Evolutionary conservation across 768 basidiomycete species (phyloP).

Genomic region (Daedaleopsis nitida): DNA sequence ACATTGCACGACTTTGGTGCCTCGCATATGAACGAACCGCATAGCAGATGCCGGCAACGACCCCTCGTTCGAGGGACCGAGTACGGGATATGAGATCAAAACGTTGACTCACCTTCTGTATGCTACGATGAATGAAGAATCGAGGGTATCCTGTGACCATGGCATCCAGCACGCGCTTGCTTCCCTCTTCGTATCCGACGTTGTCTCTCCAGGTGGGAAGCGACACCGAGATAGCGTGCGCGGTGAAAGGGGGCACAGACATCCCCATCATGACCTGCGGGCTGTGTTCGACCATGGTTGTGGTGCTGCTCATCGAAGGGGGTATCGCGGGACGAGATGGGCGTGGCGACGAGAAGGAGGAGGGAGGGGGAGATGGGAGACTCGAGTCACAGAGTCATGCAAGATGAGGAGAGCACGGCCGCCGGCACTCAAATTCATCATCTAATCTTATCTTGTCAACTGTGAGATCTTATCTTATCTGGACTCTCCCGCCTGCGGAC

Average conservation of each 20-base stretch:
- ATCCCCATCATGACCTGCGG: constrained; percentile 41
- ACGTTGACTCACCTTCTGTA: constrained; percentile 66
- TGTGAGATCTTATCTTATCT: no score
- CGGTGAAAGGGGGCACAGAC: constrained; percentile 65
- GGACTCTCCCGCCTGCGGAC: neutral
- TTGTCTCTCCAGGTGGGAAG: constrained; percentile 92
- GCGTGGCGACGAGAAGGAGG: neutral
- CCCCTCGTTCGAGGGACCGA: neutral
- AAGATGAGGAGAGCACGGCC: neutral
- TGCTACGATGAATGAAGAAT: constrained; percentile 89
- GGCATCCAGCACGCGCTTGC: constrained; percentile 69
- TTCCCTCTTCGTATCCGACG: constrained; percentile 90
- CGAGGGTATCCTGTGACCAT: constrained; percentile 94
- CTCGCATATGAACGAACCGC: no score
- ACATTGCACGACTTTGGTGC: no score
- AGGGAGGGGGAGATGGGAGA: neutral
- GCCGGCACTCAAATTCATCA: neutral
- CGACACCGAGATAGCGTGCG: constrained; percentile 94
- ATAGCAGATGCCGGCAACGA: no score
- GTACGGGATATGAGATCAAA: neutral
- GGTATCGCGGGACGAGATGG: neutral
- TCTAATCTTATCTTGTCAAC: constrained; percentile 2
- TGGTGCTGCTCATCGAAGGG: constrained; percentile 12
- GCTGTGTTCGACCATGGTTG: constrained; percentile 1
- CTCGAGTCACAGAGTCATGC: neutral